These are phyloP conservation scores for Withania somnifera DNA, from an alignment of 305 asterid species.

Conservation along the genomic window DNA sequence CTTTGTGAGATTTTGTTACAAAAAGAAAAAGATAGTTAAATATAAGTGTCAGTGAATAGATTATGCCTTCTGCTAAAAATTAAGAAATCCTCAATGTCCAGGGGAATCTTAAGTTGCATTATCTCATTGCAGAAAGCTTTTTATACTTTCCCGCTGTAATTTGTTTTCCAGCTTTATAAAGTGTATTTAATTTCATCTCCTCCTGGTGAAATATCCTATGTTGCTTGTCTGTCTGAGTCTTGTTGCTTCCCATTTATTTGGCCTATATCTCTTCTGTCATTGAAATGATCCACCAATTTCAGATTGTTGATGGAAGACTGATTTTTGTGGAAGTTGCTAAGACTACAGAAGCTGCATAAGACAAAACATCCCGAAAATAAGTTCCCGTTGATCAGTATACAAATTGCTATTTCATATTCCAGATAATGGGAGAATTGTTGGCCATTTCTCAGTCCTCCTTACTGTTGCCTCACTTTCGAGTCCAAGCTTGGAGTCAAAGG, in stretches of 20 bases:
- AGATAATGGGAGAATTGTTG: slow-evolving; percentile 47
- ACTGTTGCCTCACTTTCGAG: slow-evolving; percentile 28
- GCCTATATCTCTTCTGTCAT: not conserved
- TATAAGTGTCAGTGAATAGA: not conserved
- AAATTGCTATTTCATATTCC: slow-evolving; percentile 7
- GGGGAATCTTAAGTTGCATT: not conserved
- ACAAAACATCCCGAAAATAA: slow-evolving; percentile 4
- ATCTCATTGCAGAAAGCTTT: not conserved
- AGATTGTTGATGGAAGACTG: slow-evolving; percentile 66
- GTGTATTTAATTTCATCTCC: not conserved
- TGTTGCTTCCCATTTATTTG: not conserved
- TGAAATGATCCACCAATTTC: slow-evolving; percentile 12
- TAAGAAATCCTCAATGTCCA: not conserved
- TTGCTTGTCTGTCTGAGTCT: not conserved
- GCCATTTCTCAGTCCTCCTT: slow-evolving; percentile 46
- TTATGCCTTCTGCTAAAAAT: not conserved
- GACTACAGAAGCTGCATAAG: slow-evolving; percentile 16
- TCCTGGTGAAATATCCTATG: not conserved
- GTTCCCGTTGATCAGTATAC: not conserved
- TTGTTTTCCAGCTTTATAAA: not conserved
- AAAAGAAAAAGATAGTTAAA: not conserved
- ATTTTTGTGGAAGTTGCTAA: slow-evolving; percentile 52
- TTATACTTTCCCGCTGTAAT: not conserved
- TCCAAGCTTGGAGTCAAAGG: slow-evolving; percentile 21
- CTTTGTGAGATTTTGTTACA: not conserved